A percentile compares a stretch with the other conserved stretches of the same genome.
These are phyloP conservation scores for Solanum medicagineum DNA, from an alignment of 257 asterid genomes.

Conservation along the genomic window DNA sequence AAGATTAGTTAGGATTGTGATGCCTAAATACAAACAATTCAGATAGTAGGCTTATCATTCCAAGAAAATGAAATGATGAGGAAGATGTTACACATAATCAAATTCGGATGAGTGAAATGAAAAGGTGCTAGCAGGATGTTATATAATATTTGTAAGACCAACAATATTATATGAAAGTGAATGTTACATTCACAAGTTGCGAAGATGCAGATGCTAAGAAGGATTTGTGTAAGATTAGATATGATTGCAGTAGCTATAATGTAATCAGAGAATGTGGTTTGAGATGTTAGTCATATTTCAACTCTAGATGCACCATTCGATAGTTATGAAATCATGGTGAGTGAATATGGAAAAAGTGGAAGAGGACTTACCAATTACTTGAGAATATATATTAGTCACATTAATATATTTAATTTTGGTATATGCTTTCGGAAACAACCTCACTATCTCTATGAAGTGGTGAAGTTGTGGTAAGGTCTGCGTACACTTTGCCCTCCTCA, in stretches of 20 bases:
- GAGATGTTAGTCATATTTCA: not conserved
- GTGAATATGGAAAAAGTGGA: not conserved
- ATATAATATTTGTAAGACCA: too few relatives aligned
- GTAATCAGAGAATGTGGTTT: not conserved
- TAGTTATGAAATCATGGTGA: not conserved
- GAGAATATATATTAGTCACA: too few relatives aligned
- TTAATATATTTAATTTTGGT: too few relatives aligned
- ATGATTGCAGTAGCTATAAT: not conserved
- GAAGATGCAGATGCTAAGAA: not conserved
- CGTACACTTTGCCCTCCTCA: too few relatives aligned
- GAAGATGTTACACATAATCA: not conserved
- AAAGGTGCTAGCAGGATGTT: not conserved
- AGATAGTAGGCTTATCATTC: not conserved
- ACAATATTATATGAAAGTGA: not conserved
- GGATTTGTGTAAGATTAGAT: not conserved
- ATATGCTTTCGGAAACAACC: too few relatives aligned
- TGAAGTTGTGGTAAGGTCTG: too few relatives aligned
- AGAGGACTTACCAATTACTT: not conserved
- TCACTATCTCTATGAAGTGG: too few relatives aligned
- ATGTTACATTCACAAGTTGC: not conserved
- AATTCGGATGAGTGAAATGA: not conserved
- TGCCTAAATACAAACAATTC: not conserved
- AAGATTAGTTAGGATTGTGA: too few relatives aligned
- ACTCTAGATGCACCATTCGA: not conserved
- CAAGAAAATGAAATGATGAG: not conserved